Evolutionary conservation across 352 stramenopile genomes (phyloP).

Genomic region (Blastocystis sp.): DNA sequence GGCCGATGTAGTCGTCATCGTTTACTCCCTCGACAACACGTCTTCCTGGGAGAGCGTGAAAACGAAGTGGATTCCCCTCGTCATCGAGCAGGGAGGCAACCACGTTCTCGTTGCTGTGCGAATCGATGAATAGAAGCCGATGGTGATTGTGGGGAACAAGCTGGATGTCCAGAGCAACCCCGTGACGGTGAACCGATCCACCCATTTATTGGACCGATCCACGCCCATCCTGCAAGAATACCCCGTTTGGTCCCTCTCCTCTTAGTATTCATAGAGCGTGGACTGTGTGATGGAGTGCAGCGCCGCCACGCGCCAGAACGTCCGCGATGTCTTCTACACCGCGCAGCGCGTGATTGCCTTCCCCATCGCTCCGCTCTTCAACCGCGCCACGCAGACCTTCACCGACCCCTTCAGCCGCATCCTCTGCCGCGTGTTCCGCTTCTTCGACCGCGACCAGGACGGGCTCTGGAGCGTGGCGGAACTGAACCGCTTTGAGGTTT

Average conservation of each 20-base stretch:
- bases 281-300: constrained; percentile 48
- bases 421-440: constrained; percentile 49
- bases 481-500: constrained; percentile 38
- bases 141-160: constrained; percentile 65
- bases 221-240: constrained; percentile 2
- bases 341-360: constrained; percentile 40
- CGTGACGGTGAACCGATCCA: constrained; percentile 30
- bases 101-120: neutral
- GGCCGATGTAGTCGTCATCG: constrained; percentile 57
- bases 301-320: constrained; percentile 24
- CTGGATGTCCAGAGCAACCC: constrained; percentile 49
- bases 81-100: constrained; percentile 14
- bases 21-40: constrained; percentile 31
- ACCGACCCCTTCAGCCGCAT: constrained; percentile 13
- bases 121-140: neutral
- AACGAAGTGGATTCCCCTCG: constrained; percentile 59
- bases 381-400: neutral
- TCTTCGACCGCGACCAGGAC: constrained; percentile 56
- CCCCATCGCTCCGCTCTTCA: constrained; percentile 24
- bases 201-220: constrained; percentile 21
- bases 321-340: constrained; percentile 39
- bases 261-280: constrained; percentile 16
- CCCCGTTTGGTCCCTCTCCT: neutral
- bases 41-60: constrained; percentile 31
- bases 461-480: constrained; percentile 41